Evolutionary conservation across 2,329 filamentous ascomycete species (phyloP), one percentile per base, ranked within the genome.

Genomic region (Setomelanomma holmii): DNA sequence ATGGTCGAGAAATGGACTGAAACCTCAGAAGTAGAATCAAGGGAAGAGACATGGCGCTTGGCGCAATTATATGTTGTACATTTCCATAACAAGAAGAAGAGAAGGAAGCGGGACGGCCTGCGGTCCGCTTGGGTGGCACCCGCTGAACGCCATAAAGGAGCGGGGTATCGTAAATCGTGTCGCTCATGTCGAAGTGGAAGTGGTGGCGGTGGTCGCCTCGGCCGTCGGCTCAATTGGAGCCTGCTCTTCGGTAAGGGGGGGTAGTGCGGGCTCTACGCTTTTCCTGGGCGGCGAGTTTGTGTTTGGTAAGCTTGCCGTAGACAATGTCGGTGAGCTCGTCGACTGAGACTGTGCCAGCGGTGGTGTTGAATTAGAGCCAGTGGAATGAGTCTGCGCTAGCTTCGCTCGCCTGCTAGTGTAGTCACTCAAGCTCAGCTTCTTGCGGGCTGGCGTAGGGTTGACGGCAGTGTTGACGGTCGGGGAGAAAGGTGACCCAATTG

Each of bases 361-460:
- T 24, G 68, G 61, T 8, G 64, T 66, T 21, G 61, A 55, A 38
- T 52, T 61, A 22, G 63, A 52, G 33, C 61, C 58, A 4, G 66
- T 58, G 7, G 64, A 58, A 17, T 70, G 60, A 27, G 62, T 67
- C 40, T 72, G 69, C 5, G 68, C 68, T 39, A 72, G 55, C 47
- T 75, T 75, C 50, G 77, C 78, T 49, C 68, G 75, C 42, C 78
- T 71, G 44, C 75, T 78, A 4, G 78, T 80, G 52, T 80, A 82
- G 46, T 81, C 79, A 56, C 78, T 80, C n/a, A 82, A 59, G 55
- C 78, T 81, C 51, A 82, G 70, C 69, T 81, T 82, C 70, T 82
- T 82, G 52, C 76, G 74, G 20, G 72, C 70, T 21, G 76, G 78
- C 34, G 66, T 69, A 19, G 77, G 74, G 17, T 69, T 72, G n/a